Evolutionary conservation across 1,284 basidiomycete species (phyloP).

Genomic region (Pisolithus thermaeus): DNA sequence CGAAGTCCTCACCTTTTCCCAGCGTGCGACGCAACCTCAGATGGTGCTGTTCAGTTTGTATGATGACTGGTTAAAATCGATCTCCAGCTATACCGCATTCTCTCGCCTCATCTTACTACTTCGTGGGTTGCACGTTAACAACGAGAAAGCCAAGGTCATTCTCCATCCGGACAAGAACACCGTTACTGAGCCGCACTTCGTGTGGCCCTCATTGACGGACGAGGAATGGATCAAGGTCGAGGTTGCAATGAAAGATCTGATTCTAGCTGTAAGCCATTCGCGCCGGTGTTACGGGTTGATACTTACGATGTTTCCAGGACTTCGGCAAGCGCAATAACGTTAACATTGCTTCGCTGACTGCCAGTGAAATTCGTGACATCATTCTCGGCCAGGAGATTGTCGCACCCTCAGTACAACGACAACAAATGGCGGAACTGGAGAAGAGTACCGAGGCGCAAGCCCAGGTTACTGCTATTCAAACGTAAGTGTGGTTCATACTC

Average conservation of each 20-base stretch:
- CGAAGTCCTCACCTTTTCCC: constrained; percentile 11
- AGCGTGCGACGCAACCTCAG: constrained; percentile 96
- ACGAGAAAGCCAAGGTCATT: constrained; percentile 97
- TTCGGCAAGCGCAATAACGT: constrained; percentile 99
- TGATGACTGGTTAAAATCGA: constrained; percentile 98
- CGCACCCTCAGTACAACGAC: constrained; percentile 87
- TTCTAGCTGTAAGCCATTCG: constrained; percentile 59
- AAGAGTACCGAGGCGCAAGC: constrained; percentile 92
- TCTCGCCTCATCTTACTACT: constrained; percentile 94
- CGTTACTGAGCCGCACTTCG: constrained; percentile 96
- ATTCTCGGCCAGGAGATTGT: constrained; percentile 97
- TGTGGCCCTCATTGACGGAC: constrained; percentile 93
- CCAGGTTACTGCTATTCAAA: constrained; percentile 96
- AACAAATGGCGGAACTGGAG: constrained; percentile 99
- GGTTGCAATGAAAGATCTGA: constrained; percentile 93
- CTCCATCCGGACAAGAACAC: constrained; percentile 91
- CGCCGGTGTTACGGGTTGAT: background rate
- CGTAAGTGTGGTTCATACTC: constrained; percentile 37
- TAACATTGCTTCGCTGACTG: constrained; percentile 95
- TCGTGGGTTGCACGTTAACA: constrained; percentile 97
- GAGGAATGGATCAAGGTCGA: constrained; percentile 99
- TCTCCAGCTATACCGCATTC: constrained; percentile 98
- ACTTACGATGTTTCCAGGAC: constrained; percentile 47
- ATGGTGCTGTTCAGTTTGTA: constrained; percentile 99
- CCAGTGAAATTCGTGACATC: constrained; percentile 94